Percentiles rank a stretch among this genome's conserved stretches.
Evolutionary conservation across 2,329 filamentous ascomycete species (phyloP).

Genomic region (Exserohilum rostratum): DNA sequence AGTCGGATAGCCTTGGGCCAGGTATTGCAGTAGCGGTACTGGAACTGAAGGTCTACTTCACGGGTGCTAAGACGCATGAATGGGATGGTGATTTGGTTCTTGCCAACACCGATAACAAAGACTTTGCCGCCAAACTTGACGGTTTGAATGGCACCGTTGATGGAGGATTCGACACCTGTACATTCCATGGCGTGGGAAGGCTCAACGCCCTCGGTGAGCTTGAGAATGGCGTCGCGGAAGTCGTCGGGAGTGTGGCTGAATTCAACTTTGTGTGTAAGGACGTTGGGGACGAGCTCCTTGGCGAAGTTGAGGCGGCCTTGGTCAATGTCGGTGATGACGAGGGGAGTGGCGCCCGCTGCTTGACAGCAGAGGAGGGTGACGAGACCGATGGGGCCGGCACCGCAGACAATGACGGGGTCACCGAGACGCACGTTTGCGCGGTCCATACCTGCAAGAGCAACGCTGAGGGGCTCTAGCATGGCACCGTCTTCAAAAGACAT

Average conservation of each 20-base stretch:
- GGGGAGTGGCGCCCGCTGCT: conserved; percentile 85
- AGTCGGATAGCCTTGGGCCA: conserved; percentile 93
- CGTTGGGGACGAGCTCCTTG: conserved; percentile 78
- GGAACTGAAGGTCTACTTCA: conserved; percentile 94
- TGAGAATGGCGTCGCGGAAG: conserved; percentile 70
- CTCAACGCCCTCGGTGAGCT: conserved; percentile 73
- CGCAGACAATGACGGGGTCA: conserved; percentile 86
- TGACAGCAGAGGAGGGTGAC: conserved; percentile 79
- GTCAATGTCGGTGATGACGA: conserved; percentile 95
- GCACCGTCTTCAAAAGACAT: conserved; percentile 93
- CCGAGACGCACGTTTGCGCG: conserved; percentile 80
- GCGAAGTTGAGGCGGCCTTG: conserved; percentile 84
- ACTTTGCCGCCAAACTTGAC: conserved; percentile 96
- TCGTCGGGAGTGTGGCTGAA: conserved; percentile 69
- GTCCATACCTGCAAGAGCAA: conserved; percentile 87
- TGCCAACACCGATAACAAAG: conserved; percentile 94
- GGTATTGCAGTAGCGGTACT: conserved; percentile 95
- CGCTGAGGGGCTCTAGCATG: conserved; percentile 86
- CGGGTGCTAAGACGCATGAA: conserved; percentile 92
- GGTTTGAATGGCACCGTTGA: conserved; percentile 84
- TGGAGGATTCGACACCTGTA: conserved; percentile 90
- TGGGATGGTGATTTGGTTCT: conserved; percentile 92
- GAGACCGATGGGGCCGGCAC: conserved; percentile 91
- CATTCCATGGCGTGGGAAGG: conserved; percentile 86
- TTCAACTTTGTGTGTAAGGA: conserved; percentile 80